Base-by-base conservation (phyloP, 2,329 filamentous ascomycete species). In the Biscogniauxia sp. region DNA sequence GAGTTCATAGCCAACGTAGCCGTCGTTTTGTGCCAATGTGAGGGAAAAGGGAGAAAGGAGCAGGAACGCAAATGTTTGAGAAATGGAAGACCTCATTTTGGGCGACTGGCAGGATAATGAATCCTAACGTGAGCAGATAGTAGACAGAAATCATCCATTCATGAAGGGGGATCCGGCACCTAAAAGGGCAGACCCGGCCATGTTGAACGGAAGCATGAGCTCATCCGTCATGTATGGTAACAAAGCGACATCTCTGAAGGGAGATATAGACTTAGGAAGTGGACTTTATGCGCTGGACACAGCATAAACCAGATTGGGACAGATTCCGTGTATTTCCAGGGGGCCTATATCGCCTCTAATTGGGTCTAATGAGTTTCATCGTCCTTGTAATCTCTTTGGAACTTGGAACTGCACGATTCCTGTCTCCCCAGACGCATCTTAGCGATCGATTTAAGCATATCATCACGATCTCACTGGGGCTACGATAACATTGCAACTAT, bases 1-100 rank as follows among this genome's bases (percentile, higher is more conserved):
- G 61, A 86, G 80, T 54, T 78, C 76, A 72, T 86, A 87, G 55
- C 83, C 84, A 17, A 81, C 77, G 69, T 87, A 87, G 62, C 84
- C 83, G 61, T 79, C 74, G 1, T 70, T 57, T 54, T 69, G 65
- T 6, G 67, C 69, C 25, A 69, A 11, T n/a, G 54, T 55, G 52
- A 59, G 17, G 20, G 68, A 63, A 58, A 66, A 61, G 56, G 63
- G 60, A 15, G 66, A 59, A 25, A 78, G 51, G 26, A 76, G 64
- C 59, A 77, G 62, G 56, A 74, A 60, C 56, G 70, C 66, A 45
- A 73, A 25, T 4, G 62, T 56, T 60, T 64, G 66, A 15, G 61
- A 61, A 60, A 64, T 17, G 62, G 66, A 61, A 51, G 65, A 37
- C 58, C 54, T 66, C 70, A 72, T 72, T 51, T 51, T 69, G 61